phyloP scores from a whole-genome alignment of 768 basidiomycete species.

The Nidula microcarpa region DNA sequence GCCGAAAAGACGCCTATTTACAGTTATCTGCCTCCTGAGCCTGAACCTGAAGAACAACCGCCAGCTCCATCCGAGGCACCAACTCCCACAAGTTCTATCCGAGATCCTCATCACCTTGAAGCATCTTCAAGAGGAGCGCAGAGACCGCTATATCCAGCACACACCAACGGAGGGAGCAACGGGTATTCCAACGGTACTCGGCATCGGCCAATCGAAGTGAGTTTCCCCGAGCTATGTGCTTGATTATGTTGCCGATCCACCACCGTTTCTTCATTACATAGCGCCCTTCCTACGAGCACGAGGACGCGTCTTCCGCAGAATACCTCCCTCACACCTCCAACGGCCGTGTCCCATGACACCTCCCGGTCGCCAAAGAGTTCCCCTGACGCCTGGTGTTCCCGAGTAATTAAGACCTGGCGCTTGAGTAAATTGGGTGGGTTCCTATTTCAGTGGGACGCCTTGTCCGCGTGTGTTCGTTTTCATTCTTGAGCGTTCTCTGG shows the following conservation, averaged over 20 bases:
- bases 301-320: background rate
- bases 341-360: background rate
- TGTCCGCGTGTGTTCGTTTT: no score
- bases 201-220: slow-evolving; percentile 4
- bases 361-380: no score
- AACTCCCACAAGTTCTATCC: background rate
- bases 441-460: no score
- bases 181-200: slow-evolving; percentile 2
- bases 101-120: background rate
- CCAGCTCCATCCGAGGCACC: background rate
- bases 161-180: slow-evolving; percentile 6
- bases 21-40: slow-evolving; percentile 15
- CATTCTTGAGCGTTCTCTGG: no score
- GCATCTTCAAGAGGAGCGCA: background rate
- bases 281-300: background rate
- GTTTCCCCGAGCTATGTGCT: background rate
- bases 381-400: no score
- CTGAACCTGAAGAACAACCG: background rate
- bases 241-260: background rate
- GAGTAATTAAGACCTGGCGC: no score
- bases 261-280: background rate
- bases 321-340: background rate
- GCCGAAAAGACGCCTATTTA: slow-evolving; percentile 18
- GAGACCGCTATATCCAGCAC: background rate
- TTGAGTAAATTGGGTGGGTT: no score